Evolutionary conservation across 306 rosid genomes (phyloP).

Genomic region (cucumber (Cucumis sativus)): Cucumber_9930_V3 NC_026660.2:19056001-19056500

Average conservation of each 20-base stretch:
- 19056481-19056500: too few relatives aligned
- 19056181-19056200: background rate
- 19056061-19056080: background rate
- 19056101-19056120: background rate
- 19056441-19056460: too few relatives aligned
- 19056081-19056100: background rate
- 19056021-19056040: too few relatives aligned
- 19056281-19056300: constrained; percentile 65
- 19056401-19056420: too few relatives aligned
- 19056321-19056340: constrained; percentile 90
- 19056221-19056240: background rate
- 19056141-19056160: background rate
- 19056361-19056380: too few relatives aligned
- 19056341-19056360: constrained; percentile 14
- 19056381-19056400: too few relatives aligned
- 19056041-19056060: too few relatives aligned
- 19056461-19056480: too few relatives aligned
- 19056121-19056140: background rate
- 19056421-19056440: too few relatives aligned
- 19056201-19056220: background rate
- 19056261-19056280: constrained; percentile 91
- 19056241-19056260: background rate
- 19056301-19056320: constrained; percentile 74
- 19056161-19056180: background rate
- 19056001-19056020: too few relatives aligned